A percentile compares a stretch with the other conserved stretches of the same genome.
Conservation (phyloP, 1,284 basidiomycete genomes). For the Trichosporon faecale region DNA sequence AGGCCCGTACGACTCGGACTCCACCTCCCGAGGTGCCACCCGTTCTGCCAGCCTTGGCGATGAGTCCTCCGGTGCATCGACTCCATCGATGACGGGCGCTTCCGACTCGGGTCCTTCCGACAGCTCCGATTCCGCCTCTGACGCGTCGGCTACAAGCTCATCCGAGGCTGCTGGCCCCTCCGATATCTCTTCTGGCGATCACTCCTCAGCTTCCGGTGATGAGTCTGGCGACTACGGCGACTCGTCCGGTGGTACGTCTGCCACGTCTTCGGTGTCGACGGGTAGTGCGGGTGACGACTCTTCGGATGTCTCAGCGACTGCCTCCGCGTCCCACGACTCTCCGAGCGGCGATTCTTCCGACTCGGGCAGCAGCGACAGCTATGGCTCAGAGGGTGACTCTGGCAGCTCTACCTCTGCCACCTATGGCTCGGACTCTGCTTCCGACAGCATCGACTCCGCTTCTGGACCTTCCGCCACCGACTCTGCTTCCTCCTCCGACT, state of each 20-base stretch:
- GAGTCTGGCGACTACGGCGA: background rate
- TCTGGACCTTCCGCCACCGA: no score
- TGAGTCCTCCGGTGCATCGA: no score
- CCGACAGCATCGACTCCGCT: no score
- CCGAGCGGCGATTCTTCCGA: background rate
- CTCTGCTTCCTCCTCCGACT: background rate
- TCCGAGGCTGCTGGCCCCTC: background rate
- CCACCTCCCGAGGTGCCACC: no score
- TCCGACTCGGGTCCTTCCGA: background rate
- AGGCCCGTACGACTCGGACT: background rate
- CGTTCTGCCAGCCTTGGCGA: no score
- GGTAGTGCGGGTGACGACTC: background rate
- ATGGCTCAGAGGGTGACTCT: no score
- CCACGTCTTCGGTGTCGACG: no score
- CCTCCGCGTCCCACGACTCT: background rate
- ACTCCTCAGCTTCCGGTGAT: background rate
- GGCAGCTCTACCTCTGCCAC: no score
- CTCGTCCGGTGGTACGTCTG: background rate
- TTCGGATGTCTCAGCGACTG: background rate
- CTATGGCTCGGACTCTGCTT: no score
- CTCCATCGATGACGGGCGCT: background rate
- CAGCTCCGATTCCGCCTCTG: background rate
- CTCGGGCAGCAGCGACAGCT: background rate
- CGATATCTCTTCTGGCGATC: background rate
- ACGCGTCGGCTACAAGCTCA: background rate